Conservation (phyloP, 2,329 filamentous ascomycete genomes). For the Pseudogymnoascus sp. region DNA sequence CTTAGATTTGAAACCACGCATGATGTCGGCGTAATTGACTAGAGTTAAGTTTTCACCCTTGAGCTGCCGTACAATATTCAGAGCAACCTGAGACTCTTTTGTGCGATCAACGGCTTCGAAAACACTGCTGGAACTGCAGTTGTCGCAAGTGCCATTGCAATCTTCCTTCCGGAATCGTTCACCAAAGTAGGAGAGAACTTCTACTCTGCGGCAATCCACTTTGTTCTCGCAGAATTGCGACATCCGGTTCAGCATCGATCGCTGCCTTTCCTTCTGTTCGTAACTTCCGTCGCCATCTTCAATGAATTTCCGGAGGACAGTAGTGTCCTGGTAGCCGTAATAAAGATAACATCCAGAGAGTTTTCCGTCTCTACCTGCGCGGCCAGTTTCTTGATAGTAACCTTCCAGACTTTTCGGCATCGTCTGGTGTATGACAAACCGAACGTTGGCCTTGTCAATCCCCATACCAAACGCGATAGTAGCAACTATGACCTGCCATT, state of each 20-base stretch:
- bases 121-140: slow-evolving; percentile 66
- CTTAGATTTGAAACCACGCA: slow-evolving; percentile 62
- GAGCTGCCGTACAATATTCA: slow-evolving; percentile 58
- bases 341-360: slow-evolving; percentile 84
- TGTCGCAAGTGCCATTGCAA: slow-evolving; percentile 77
- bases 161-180: slow-evolving; percentile 68
- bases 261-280: slow-evolving; percentile 78
- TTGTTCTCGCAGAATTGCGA: slow-evolving; percentile 84
- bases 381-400: slow-evolving; percentile 96
- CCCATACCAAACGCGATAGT: slow-evolving; percentile 99
- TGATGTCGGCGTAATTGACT: slow-evolving; percentile 74
- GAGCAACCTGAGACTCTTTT: slow-evolving; percentile 60
- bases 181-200: slow-evolving; percentile 90
- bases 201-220: slow-evolving; percentile 76
- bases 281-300: slow-evolving; percentile 66
- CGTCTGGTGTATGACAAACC: slow-evolving; percentile 90
- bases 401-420: slow-evolving; percentile 94
- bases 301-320: slow-evolving; percentile 71
- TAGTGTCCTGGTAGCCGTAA: slow-evolving; percentile 74
- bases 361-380: slow-evolving; percentile 85
- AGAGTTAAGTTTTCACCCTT: slow-evolving; percentile 59
- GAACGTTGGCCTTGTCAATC: slow-evolving; percentile 96
- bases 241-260: slow-evolving; percentile 77
- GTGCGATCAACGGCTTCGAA: slow-evolving; percentile 75
- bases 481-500: slow-evolving; percentile 83